These are phyloP conservation scores for Saprolegnia diclina DNA, from an alignment of 352 stramenopile species.

Conservation along the genomic window DNA sequence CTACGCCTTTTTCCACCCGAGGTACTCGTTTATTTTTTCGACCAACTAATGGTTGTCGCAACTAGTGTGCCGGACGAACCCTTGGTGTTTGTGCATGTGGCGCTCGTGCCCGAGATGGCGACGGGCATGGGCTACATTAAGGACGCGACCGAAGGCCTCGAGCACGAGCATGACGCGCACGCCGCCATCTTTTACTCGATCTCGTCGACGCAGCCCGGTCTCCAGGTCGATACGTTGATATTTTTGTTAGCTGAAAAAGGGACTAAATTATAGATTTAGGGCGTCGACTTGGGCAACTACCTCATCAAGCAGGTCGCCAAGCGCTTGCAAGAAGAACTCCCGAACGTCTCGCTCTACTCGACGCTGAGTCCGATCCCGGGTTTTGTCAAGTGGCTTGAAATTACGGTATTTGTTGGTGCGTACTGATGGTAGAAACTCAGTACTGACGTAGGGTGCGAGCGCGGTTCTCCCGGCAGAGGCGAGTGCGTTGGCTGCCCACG, in stretches of 20 bases:
- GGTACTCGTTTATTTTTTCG: slow-evolving; percentile 29
- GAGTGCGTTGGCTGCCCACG: neutral
- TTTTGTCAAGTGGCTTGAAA: slow-evolving; percentile 90
- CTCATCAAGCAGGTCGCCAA: slow-evolving; percentile 94
- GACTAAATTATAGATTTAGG: slow-evolving; percentile 33
- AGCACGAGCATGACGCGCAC: slow-evolving; percentile 49
- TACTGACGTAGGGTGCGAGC: neutral
- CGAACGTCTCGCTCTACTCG: slow-evolving; percentile 82
- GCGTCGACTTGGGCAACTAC: slow-evolving; percentile 93
- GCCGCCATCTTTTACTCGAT: slow-evolving; percentile 96
- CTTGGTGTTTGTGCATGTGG: slow-evolving; percentile 94
- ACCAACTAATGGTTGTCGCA: neutral
- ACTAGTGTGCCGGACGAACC: slow-evolving; percentile 82
- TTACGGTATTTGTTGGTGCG: slow-evolving; percentile 2
- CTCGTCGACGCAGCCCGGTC: slow-evolving; percentile 87
- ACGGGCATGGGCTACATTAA: slow-evolving; percentile 89
- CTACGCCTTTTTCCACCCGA: slow-evolving; percentile 94
- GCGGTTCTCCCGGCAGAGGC: neutral
- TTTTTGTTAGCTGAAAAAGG: neutral
- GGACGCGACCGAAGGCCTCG: slow-evolving; percentile 59
- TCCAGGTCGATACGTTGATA: slow-evolving; percentile 42
- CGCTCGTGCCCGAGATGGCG: slow-evolving; percentile 85
- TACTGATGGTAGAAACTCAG: too few species aligned
- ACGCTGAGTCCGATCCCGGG: slow-evolving; percentile 92
- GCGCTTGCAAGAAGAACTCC: slow-evolving; percentile 56